Percentiles rank a stretch among this genome's conserved stretches.
Evolutionary conservation across 768 basidiomycete genomes (phyloP).

Genomic region (Mycena chlorophos): DNA sequence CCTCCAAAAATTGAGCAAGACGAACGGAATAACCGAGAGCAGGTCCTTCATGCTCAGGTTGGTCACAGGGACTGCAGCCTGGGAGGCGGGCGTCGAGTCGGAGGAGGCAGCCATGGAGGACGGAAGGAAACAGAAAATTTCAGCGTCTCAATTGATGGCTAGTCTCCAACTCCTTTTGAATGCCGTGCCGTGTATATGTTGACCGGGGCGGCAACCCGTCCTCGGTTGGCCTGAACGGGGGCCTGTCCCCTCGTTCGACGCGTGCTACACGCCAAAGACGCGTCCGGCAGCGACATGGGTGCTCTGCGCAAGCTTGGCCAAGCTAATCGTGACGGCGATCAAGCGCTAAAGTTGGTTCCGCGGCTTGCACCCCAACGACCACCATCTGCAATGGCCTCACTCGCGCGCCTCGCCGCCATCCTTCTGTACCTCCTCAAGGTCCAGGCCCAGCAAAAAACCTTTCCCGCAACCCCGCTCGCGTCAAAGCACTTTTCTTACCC

Average conservation of each 20-base stretch:
- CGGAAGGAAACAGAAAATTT: not conserved
- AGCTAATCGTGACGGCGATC: too few species aligned
- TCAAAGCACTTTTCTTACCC: slow-evolving; percentile 48
- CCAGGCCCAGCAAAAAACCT: slow-evolving; percentile 32
- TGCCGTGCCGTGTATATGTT: slow-evolving; percentile 38
- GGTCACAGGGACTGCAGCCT: slow-evolving; percentile 67
- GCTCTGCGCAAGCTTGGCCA: too few species aligned
- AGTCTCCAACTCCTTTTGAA: not conserved
- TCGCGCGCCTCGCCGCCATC: slow-evolving; percentile 34
- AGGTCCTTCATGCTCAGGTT: slow-evolving; percentile 88
- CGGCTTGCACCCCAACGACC: too few species aligned
- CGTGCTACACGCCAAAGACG: too few species aligned
- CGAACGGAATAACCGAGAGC: slow-evolving; percentile 81
- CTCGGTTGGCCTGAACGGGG: too few species aligned
- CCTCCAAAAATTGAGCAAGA: slow-evolving; percentile 17
- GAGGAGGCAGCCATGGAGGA: not conserved
- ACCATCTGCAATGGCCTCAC: slow-evolving; percentile 26
- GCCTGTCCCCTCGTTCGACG: too few species aligned
- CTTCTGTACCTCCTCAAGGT: slow-evolving; percentile 30
- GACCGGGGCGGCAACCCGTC: too few species aligned
- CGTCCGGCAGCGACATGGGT: too few species aligned
- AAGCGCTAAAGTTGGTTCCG: too few species aligned
- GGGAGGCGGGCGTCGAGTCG: slow-evolving; percentile 34
- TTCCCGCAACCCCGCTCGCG: slow-evolving; percentile 48
- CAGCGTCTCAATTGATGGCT: not conserved